phyloP scores from a whole-genome alignment of 768 basidiomycete genomes.

The Clathrus columnatus region DNA sequence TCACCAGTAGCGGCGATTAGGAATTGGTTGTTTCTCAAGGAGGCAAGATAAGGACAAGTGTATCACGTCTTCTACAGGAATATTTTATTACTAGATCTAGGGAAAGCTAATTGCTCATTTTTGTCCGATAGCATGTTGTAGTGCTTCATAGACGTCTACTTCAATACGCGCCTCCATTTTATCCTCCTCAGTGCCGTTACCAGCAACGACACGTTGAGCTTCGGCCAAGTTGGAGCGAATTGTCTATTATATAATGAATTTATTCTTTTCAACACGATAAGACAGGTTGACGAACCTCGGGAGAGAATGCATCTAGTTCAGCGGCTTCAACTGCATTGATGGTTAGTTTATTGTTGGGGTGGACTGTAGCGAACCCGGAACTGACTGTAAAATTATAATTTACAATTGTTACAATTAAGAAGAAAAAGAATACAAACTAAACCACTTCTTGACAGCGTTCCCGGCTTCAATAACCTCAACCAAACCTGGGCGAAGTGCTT shows the following conservation, averaged over 20 bases:
- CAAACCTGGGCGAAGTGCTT: constrained; percentile 88
- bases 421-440: constrained; percentile 52
- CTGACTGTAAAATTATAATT: constrained; percentile 49
- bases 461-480: constrained; percentile 87
- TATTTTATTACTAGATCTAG: not conserved
- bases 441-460: constrained; percentile 86
- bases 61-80: no score
- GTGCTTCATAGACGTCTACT: constrained; percentile 91
- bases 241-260: constrained; percentile 53
- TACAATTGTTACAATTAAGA: not conserved
- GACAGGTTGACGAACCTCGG: constrained; percentile 54
- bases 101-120: constrained; percentile 24
- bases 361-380: constrained; percentile 94
- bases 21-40: no score
- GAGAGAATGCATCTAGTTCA: constrained; percentile 80
- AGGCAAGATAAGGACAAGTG: no score
- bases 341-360: constrained; percentile 93
- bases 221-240: constrained; percentile 85
- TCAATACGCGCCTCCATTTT: constrained; percentile 92
- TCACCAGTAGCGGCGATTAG: no score
- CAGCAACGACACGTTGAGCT: constrained; percentile 69
- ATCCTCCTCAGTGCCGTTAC: constrained; percentile 85
- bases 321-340: constrained; percentile 97
- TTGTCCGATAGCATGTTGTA: constrained; percentile 72
- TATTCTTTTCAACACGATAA: no score